phyloP scores from a whole-genome alignment of 768 basidiomycete species.

The Lyophyllum semitale region DNA sequence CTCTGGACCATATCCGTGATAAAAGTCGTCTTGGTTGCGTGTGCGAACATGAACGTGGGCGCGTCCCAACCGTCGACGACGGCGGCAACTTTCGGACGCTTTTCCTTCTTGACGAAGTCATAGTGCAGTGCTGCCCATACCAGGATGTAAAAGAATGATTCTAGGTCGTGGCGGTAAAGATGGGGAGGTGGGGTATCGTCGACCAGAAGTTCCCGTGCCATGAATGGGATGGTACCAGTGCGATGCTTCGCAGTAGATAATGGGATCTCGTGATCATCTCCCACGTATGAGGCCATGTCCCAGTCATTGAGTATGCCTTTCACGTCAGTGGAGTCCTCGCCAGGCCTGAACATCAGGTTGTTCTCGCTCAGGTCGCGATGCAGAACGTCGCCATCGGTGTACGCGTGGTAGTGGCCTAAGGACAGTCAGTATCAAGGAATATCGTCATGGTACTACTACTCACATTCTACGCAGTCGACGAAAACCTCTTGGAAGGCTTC shows the following conservation, averaged over 20 bases:
- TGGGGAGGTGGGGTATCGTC: conserved; percentile 13
- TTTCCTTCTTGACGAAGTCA: conserved; percentile 13
- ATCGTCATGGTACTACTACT: conserved; percentile 8
- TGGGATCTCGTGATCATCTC: background rate
- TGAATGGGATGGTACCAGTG: conserved; percentile 30
- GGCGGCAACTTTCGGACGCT: background rate
- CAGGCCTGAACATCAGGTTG: conserved; percentile 29
- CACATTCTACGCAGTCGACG: conserved; percentile 32
- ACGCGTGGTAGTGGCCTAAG: conserved; percentile 27
- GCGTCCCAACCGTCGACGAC: background rate
- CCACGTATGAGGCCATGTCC: conserved; percentile 21
- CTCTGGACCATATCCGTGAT: background rate
- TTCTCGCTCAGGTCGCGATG: conserved; percentile 32
- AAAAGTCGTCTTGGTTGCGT: background rate
- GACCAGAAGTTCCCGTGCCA: conserved; percentile 26
- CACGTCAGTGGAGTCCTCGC: background rate
- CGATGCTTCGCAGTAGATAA: conserved; percentile 7
- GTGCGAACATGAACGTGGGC: background rate
- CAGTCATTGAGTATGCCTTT: conserved; percentile 29
- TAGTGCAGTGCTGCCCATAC: conserved; percentile 23
- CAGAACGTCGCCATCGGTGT: conserved; percentile 20
- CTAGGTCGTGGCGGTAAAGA: conserved; percentile 27
- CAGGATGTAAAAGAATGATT: conserved; percentile 27
- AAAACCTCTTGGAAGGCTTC: conserved; percentile 29
- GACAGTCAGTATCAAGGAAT: background rate